Evolutionary conservation across 2,329 filamentous ascomycete species (phyloP).

Genomic region (Diaporthe sp.): DNA sequence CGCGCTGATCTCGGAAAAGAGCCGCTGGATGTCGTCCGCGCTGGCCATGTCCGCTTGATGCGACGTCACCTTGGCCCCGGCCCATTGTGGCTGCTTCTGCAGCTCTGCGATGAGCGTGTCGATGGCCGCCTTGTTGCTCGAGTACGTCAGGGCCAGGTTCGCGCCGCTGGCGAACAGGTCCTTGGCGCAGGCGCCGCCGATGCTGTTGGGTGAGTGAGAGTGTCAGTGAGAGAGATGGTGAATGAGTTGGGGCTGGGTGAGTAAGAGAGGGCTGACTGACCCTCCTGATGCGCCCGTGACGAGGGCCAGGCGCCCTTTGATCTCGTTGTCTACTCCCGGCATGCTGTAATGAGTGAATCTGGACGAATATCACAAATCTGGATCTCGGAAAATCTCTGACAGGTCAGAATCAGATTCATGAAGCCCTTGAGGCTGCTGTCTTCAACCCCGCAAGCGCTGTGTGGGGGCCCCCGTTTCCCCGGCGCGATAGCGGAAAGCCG

Average conservation of each 20-base stretch:
- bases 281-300: slow-evolving; percentile 74
- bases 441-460: slow-evolving; percentile 6
- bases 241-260: background rate
- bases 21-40: slow-evolving; percentile 64
- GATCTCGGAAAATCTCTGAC: background rate
- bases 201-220: slow-evolving; percentile 55
- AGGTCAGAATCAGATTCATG: background rate
- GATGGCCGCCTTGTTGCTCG: slow-evolving; percentile 62
- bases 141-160: slow-evolving; percentile 73
- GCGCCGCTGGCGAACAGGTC: slow-evolving; percentile 66
- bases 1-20: slow-evolving; percentile 68
- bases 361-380: too few species aligned
- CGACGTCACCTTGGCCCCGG: slow-evolving; percentile 59
- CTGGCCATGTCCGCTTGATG: slow-evolving; percentile 72
- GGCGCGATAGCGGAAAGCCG: slow-evolving; percentile 31
- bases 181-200: slow-evolving; percentile 70
- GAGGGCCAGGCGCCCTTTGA: slow-evolving; percentile 68
- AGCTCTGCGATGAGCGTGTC: slow-evolving; percentile 60
- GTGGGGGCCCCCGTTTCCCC: slow-evolving; percentile 25
- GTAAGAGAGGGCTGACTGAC: slow-evolving; percentile 54
- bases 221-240: slow-evolving; percentile 26
- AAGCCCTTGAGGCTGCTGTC: background rate
- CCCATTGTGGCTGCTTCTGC: slow-evolving; percentile 49
- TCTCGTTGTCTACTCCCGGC: slow-evolving; percentile 55
- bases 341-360: slow-evolving; percentile 6